Evolutionary conservation across 139 green algal species (phyloP), one percentile per base, ranked within the genome.

Genomic region (Ettlia oleoabundans): DNA sequence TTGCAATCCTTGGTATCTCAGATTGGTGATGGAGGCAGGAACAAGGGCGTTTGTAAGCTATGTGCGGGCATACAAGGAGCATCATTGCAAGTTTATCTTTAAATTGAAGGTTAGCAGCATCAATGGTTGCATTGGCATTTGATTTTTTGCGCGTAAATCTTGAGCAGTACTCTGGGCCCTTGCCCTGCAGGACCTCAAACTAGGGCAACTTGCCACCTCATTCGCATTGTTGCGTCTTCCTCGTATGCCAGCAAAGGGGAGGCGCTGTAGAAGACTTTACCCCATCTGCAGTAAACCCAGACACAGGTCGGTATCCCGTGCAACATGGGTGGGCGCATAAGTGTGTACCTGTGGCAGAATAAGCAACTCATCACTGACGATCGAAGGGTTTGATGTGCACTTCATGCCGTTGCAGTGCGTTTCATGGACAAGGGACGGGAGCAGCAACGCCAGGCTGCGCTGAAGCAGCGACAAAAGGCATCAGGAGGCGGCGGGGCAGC

Each of bases 71-170:
- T 99, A 99, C 93, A 98, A 97, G 84, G 96, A 99, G 90, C 97
- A 99, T 87, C 94, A 98, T 76, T 98, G 95, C 92, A 91, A 91
- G 13, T 97, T 91, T 86, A 97, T 97, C 42, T 99, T 99, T 92
- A 78, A 94, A 62, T 7, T 96, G 65, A 73, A 91, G 86, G 91
- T 92, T 28, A 21, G n/a, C n/a, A 84, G n/a, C n/a, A n/a, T 4
- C 10, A 3, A 9, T 22, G 30, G 38, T n/a, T n/a, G n/a, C n/a
- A n/a, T n/a, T n/a, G n/a, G n/a, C n/a, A n/a, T n/a, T n/a, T n/a
- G n/a, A n/a, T n/a, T n/a, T n/a, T n/a, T n/a, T n/a, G n/a, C n/a
- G n/a, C n/a, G n/a, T n/a, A n/a, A n/a, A n/a, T n/a, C n/a, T n/a
- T n/a, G n/a, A n/a, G n/a, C 6, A 24, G 41, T 9, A 30, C 26